phyloP scores from a whole-genome alignment of 1,284 basidiomycete species.

The Trichosporon sp. region DNA sequence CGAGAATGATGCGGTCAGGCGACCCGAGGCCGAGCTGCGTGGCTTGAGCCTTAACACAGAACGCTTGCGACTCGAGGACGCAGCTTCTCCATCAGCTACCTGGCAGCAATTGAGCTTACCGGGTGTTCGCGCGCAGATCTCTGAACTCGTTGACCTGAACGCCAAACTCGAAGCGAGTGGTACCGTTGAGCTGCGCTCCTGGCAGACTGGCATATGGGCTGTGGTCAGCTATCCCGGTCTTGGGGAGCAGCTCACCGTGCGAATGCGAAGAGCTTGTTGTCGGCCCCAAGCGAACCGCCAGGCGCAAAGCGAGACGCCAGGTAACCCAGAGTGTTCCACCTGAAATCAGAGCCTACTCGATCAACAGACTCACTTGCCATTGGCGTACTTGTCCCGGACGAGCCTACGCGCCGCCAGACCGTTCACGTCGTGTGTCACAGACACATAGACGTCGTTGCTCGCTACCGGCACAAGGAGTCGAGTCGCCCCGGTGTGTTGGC shows the following conservation, averaged over 20 bases:
- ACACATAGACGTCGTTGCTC: not conserved
- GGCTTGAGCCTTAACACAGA: not conserved
- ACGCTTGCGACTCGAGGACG: slow-evolving; percentile 8
- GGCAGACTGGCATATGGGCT: slow-evolving; percentile 2
- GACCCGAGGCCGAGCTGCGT: not conserved
- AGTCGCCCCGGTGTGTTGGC: not conserved
- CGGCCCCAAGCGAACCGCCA: slow-evolving; percentile 7
- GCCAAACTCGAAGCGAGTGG: slow-evolving; percentile 13
- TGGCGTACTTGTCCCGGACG: slow-evolving; percentile 15
- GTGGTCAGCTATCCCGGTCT: not conserved
- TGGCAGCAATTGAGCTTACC: not conserved
- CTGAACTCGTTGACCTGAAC: slow-evolving; percentile 6
- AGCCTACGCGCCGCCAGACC: slow-evolving; percentile 2
- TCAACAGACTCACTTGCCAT: not conserved
- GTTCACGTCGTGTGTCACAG: not conserved
- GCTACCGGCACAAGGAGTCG: not conserved
- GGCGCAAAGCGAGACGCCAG: slow-evolving; percentile 8
- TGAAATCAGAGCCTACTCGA: not conserved
- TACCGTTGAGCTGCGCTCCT: not conserved
- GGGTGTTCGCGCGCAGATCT: slow-evolving; percentile 11
- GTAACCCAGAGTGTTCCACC: slow-evolving; percentile 9
- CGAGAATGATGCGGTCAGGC: slow-evolving; percentile 6
- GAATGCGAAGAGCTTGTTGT: slow-evolving; percentile 13
- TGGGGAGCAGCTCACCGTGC: not conserved
- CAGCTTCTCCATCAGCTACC: slow-evolving; percentile 4